Base-by-base conservation (phyloP, 164 flowering plant genomes). In the Buxus sempervirens region DNA sequence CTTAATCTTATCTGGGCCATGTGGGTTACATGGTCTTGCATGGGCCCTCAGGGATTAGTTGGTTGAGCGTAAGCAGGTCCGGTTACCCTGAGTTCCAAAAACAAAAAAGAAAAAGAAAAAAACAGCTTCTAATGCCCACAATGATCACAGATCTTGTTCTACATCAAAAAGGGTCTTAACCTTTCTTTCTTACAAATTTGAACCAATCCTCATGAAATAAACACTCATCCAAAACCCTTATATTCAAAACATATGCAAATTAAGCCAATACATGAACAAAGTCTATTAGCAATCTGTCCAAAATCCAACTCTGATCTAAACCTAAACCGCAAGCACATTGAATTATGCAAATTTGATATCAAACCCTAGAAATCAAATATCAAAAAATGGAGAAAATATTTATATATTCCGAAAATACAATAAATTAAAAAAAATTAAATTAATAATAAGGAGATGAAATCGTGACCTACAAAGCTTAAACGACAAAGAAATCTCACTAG, bases 401-500 rank as follows among this genome's bases (percentile, higher is more conserved):
- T n/a, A n/a, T n/a, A n/a, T n/a, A n/a, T n/a, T n/a, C n/a, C n/a
- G n/a, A n/a, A n/a, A n/a, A n/a, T n/a, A n/a, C n/a, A n/a, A n/a
- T n/a, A n/a, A 5, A 22, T 27, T 25, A 65, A 51, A 60, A 41
- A 62, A 72, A 36, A 54, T 10, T 10, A 1, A 45, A 10, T 1
- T 10, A 45, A 10, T 5, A 45, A 45, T 10, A 10, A 45, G 12
- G 12, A 10, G 13, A 15, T 22, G 4, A 38, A 69, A 61, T 45
- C 25, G 45, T 62, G 62, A 62, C 72, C 72, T 59, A 14, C 4
- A 21, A 32, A 49, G 22, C 42, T 25, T 28, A 58, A 15, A 14
- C 4, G 19, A 58, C 25, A 54, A 14, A 62, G 16, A 55, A 45
- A 62, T 49, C 65, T 68, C 65, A 61, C 64, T 21, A n/a, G 49